Base-by-base conservation (phyloP, 2,329 filamentous ascomycete genomes). In the Aspergillus sp. region DNA sequence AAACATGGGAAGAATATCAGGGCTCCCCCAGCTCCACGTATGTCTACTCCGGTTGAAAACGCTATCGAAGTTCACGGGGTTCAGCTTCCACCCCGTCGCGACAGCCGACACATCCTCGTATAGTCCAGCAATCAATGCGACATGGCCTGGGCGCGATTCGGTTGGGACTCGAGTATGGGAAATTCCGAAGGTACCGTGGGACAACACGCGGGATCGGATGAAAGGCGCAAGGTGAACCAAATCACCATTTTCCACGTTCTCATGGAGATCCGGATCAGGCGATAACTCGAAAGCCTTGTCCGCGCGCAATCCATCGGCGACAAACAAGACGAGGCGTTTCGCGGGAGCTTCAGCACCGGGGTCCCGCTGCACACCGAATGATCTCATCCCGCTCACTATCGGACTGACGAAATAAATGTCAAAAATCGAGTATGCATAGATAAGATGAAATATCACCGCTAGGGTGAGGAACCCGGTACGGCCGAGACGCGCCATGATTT, bases 21-120 rank as follows among this genome's bases (percentile, higher is more conserved):
- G 95, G 70, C 93, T 97, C 2, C 95, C 95, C 95, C 95, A 99
- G 74, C 93, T 96, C 95, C 95, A 99, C 7, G 96, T 99, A 77
- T 99, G 96, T 46, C 89, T 83, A 71, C 93, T 98, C 62, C 91
- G 87, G 73, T 99, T 99, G 84, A 99, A 99, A 11, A 99, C 92
- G 69, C 93, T 98, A 78, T 99, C 95, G 70, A 99, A 99, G 71
- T 98, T 90, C 70, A 99, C 95, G 0, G 95, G 95, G 72, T 99
- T 99, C 66, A 97, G 79, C 77, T 99, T 98, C 95, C 95, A 99
- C 15, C 95, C 95, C 1, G 96, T 99, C 31, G 90, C 96, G 19
- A 99, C 95, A 2, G 95, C 90, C 35, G 95, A 98, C 1, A 99
- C 95, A 80, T 99, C 95, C 76, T 99, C 95, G 72, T 99, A 99